Evolutionary conservation across 2,329 filamentous ascomycete genomes (phyloP).

Genomic region (Hansfordia pulvinata): DNA sequence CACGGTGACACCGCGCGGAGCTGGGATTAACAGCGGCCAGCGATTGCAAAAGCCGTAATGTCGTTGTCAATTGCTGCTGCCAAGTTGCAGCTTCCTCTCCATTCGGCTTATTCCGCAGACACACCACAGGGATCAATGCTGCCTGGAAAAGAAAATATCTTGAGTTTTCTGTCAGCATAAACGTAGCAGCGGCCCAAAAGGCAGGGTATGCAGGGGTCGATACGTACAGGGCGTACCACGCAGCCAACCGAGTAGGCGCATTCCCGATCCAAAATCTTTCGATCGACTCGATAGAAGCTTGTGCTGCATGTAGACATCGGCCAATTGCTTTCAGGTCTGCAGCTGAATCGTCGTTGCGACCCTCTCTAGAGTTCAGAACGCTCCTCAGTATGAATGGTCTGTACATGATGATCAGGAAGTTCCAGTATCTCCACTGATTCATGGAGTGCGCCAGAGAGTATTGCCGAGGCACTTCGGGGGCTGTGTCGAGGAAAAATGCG

Average conservation of each 20-base stretch:
- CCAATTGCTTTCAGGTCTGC: constrained; percentile 14
- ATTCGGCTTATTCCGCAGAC: constrained; percentile 26
- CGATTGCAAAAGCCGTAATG: constrained; percentile 21
- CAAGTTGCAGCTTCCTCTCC: constrained; percentile 22
- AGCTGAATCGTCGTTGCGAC: constrained; percentile 5
- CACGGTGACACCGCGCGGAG: constrained; percentile 24
- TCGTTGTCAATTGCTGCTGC: constrained; percentile 23
- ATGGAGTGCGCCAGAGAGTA: constrained; percentile 25
- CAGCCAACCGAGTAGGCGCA: constrained; percentile 22
- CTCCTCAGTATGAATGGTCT: constrained; percentile 28
- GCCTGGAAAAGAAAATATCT: constrained; percentile 36
- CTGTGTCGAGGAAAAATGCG: constrained; percentile 19
- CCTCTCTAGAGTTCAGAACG: constrained; percentile 12
- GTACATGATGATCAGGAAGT: constrained; percentile 33
- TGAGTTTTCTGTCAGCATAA: background rate
- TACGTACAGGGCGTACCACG: constrained; percentile 26
- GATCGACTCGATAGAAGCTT: constrained; percentile 23
- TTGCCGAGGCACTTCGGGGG: constrained; percentile 16
- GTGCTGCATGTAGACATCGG: constrained; percentile 25
- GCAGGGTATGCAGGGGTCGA: no score
- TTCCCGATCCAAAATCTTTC: constrained; percentile 21
- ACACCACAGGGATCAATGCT: constrained; percentile 31
- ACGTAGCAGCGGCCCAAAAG: background rate
- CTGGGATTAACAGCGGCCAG: constrained; percentile 24
- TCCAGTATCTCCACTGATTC: constrained; percentile 27